phyloP scores from a whole-genome alignment of 1,284 basidiomycete genomes.

The Phellinidium pouzarii region DNA sequence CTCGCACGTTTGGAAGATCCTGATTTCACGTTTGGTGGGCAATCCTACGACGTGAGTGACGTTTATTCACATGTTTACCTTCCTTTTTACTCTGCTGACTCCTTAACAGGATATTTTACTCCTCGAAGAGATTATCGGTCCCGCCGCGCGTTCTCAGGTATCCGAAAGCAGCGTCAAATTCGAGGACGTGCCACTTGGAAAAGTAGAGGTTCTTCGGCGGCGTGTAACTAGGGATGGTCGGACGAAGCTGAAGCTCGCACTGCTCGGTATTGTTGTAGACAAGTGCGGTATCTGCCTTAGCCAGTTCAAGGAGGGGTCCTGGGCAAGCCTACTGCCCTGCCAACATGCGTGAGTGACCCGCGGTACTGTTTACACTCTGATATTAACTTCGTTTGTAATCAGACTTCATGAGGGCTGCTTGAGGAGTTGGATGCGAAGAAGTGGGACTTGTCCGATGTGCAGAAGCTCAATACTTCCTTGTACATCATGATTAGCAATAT shows the following conservation, averaged over 20 bases:
- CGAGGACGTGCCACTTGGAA: conserved; percentile 32
- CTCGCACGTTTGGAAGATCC: conserved; percentile 14
- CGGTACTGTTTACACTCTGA: background rate
- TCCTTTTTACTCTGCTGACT: background rate
- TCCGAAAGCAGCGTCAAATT: background rate
- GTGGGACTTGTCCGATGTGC: conserved; percentile 18
- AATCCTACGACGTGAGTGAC: conserved; percentile 10
- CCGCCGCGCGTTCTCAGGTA: background rate
- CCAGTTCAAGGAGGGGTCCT: conserved; percentile 64
- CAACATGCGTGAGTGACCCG: conserved; percentile 50
- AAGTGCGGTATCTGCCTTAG: conserved; percentile 75
- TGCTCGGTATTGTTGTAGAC: conserved; percentile 69
- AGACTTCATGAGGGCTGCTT: conserved; percentile 19
- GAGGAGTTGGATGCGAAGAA: conserved; percentile 12
- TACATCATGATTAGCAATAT: background rate
- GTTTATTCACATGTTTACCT: background rate
- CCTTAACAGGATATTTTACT: conserved; percentile 12
- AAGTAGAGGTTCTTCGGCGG: conserved; percentile 57
- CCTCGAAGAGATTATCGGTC: conserved; percentile 14
- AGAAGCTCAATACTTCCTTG: background rate
- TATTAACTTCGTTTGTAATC: background rate
- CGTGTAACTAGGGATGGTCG: conserved; percentile 66
- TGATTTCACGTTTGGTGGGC: conserved; percentile 6
- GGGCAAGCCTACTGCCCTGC: conserved; percentile 58
- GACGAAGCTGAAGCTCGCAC: conserved; percentile 67